Percentiles rank a stretch among this genome's conserved stretches.
These are phyloP conservation scores for Ajuga chamaepitys DNA, from an alignment of 257 asterid species.

Conservation along the genomic window DNA sequence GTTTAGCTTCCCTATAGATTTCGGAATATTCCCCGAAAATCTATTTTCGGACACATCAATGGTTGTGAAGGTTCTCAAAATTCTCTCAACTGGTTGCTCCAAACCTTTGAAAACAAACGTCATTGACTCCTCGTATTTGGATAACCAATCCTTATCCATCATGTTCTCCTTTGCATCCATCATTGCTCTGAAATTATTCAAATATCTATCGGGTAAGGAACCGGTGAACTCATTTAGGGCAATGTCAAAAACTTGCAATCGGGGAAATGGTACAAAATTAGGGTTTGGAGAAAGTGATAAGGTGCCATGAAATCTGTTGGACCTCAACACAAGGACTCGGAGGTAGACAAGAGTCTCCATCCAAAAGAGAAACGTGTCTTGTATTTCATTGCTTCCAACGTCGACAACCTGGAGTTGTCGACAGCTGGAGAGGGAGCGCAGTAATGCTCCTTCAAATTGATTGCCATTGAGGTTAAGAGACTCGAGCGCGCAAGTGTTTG, in stretches of 20 bases:
- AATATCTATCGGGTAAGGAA: conserved; percentile 4
- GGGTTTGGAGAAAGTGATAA: not conserved
- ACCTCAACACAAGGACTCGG: conserved; percentile 17
- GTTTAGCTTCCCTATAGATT: not conserved
- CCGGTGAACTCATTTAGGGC: conserved; percentile 20
- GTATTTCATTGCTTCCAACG: conserved; percentile 20
- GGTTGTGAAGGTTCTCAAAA: not conserved
- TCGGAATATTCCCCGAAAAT: conserved; percentile 7
- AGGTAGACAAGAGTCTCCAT: conserved; percentile 18
- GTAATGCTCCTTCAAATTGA: conserved; percentile 1
- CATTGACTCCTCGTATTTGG: not conserved
- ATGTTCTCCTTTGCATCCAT: not conserved
- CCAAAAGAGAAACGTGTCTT: conserved; percentile 25
- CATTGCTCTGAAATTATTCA: conserved; percentile 15
- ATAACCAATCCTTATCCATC: not conserved
- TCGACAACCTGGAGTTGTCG: not conserved
- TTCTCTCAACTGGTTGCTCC: not conserved
- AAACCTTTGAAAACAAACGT: not conserved
- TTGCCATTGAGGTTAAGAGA: conserved; percentile 3
- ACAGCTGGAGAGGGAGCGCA: conserved; percentile 15
- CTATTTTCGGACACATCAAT: conserved; percentile 10
- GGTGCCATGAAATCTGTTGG: conserved; percentile 18
- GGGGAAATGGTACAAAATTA: conserved; percentile 2
- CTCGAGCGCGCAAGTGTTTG: not conserved
- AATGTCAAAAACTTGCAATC: conserved; percentile 14